Evolutionary conservation across 2,329 filamentous ascomycete species (phyloP).

Genomic region (Microdochium trichocladiopsis): DNA sequence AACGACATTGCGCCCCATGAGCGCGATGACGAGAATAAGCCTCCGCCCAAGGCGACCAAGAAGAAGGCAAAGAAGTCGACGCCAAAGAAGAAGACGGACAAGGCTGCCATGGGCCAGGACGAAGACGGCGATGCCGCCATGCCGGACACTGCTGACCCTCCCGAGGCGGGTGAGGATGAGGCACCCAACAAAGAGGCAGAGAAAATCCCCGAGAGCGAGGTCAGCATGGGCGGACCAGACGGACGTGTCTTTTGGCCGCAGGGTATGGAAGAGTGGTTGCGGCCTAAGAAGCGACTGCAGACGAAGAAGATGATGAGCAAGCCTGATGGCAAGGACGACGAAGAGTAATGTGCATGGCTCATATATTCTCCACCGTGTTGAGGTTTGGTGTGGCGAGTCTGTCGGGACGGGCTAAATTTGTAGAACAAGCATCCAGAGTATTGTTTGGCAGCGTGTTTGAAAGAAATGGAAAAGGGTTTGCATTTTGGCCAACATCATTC

Average conservation of each 20-base stretch:
- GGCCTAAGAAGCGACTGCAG: constrained; percentile 66
- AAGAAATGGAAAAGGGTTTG: too few relatives aligned
- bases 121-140: constrained; percentile 31
- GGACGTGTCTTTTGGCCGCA: constrained; percentile 84
- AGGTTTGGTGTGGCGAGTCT: background rate
- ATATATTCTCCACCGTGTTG: too few relatives aligned
- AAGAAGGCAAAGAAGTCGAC: constrained; percentile 34
- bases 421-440: too few relatives aligned
- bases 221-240: constrained; percentile 81
- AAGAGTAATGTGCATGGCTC: constrained; percentile 19
- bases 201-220: constrained; percentile 55
- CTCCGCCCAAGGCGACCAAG: constrained; percentile 36
- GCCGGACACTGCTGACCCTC: constrained; percentile 26
- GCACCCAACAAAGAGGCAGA: constrained; percentile 29
- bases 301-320: constrained; percentile 40
- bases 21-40: constrained; percentile 67
- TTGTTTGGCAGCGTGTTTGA: too few relatives aligned
- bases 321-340: constrained; percentile 16
- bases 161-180: constrained; percentile 30
- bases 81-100: constrained; percentile 27
- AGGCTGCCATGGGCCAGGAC: constrained; percentile 19
- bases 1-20: constrained; percentile 73
- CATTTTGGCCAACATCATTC: too few relatives aligned
- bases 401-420: too few relatives aligned
- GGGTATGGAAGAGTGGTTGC: constrained; percentile 85